A percentile compares a stretch with the other conserved stretches of the same genome.
These are phyloP conservation scores for Neurospora sp. DNA, from an alignment of 495 filamentous ascomycete genomes.

Conservation along the genomic window DNA sequence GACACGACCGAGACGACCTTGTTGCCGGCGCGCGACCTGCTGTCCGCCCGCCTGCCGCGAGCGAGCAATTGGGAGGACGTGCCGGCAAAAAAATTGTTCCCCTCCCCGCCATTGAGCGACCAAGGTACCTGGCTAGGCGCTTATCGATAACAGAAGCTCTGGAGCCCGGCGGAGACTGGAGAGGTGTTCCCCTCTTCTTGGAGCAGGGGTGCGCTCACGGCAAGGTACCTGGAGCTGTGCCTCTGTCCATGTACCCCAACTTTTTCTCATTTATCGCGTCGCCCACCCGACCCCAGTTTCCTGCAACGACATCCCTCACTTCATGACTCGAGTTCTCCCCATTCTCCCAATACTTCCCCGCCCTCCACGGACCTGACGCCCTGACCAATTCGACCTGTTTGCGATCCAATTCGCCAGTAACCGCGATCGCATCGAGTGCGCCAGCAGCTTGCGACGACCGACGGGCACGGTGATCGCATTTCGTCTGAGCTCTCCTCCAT, in stretches of 20 bases:
- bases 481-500: background rate
- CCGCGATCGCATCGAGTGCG: background rate
- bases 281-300: background rate
- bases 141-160: background rate
- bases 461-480: background rate
- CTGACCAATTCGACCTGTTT: background rate
- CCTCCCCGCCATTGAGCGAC: background rate
- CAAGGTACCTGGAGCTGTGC: background rate
- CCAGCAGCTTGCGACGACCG: background rate
- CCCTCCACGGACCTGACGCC: background rate
- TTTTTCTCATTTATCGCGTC: background rate
- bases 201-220: background rate
- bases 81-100: background rate
- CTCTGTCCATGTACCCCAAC: background rate
- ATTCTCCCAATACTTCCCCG: background rate
- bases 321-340: background rate
- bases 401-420: background rate
- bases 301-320: background rate
- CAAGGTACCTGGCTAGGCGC: background rate
- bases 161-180: background rate
- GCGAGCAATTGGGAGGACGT: background rate
- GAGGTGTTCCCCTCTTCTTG: background rate
- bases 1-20: background rate
- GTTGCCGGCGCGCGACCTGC: background rate
- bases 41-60: background rate